Conservation (phyloP, 2,329 filamentous ascomycete genomes). For the Rutstroemia sp. region DNA sequence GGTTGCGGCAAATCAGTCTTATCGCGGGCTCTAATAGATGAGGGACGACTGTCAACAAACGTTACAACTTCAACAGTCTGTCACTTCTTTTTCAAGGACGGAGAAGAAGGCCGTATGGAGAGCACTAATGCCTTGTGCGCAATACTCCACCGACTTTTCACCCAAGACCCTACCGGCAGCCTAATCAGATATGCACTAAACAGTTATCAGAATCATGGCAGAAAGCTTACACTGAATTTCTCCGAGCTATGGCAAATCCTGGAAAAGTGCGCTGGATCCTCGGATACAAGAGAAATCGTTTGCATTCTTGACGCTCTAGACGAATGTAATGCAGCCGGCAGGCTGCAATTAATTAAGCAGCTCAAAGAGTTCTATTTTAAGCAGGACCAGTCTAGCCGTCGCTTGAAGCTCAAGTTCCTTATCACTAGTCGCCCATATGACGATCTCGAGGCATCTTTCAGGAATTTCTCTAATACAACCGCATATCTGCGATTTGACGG, state of each 20-base stretch:
- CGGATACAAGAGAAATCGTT: background rate
- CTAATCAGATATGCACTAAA: background rate
- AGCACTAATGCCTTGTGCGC: background rate
- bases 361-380: background rate
- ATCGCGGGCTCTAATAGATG: background rate
- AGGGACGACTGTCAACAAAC: background rate
- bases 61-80: background rate
- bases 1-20: slow-evolving; percentile 3
- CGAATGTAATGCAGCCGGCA: background rate
- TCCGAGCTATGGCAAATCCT: background rate
- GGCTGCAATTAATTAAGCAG: background rate
- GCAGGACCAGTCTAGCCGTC: too few relatives aligned
- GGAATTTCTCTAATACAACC: background rate
- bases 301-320: background rate
- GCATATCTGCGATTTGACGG: background rate
- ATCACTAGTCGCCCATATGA: slow-evolving; percentile 1
- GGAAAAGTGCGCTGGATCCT: background rate
- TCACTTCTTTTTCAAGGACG: slow-evolving; percentile 9
- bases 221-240: background rate
- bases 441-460: slow-evolving; percentile 1
- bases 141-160: slow-evolving; percentile 7
- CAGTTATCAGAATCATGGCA: background rate
- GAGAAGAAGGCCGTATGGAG: background rate
- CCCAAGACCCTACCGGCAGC: background rate
- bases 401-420: background rate